phyloP scores from a whole-genome alignment of 2,329 filamentous ascomycete genomes.

The Teratosphaeriaceae sp. region DNA sequence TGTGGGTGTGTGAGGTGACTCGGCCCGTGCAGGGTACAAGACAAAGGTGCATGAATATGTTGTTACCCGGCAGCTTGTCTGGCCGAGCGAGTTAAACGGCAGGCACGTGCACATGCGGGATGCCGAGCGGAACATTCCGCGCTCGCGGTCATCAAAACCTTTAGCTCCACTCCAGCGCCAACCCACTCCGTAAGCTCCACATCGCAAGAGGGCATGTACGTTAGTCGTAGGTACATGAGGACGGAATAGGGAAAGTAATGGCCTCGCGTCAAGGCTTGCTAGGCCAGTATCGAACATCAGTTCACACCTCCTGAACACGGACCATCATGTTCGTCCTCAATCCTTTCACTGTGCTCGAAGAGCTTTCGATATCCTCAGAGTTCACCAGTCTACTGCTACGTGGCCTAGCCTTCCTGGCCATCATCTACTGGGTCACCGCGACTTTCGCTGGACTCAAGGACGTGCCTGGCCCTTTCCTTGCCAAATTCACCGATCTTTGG shows the following conservation, averaged over 20 bases:
- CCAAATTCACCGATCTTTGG: constrained; percentile 45
- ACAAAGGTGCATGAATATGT: not conserved
- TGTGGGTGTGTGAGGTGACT: too few relatives aligned
- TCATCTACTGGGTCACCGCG: constrained; percentile 11
- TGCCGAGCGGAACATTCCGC: too few relatives aligned
- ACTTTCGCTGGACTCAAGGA: constrained; percentile 21
- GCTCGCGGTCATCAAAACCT: too few relatives aligned
- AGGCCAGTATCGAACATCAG: too few relatives aligned
- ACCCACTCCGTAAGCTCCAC: too few relatives aligned
- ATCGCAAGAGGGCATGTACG: too few relatives aligned
- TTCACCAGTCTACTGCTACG: constrained; percentile 9
- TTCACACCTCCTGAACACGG: not conserved
- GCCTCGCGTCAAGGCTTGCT: too few relatives aligned
- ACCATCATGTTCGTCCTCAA: not conserved
- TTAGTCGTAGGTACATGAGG: too few relatives aligned
- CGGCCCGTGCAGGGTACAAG: not conserved
- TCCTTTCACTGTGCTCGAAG: not conserved
- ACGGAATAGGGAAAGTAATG: too few relatives aligned
- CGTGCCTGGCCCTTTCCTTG: constrained; percentile 45
- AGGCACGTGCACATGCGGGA: too few relatives aligned
- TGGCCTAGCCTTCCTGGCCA: constrained; percentile 8
- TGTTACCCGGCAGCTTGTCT: not conserved
- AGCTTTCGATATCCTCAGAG: constrained; percentile 4
- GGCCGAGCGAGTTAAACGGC: too few relatives aligned
- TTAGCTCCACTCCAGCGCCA: too few relatives aligned